Percentiles rank a stretch among this genome's conserved stretches.
Conservation (phyloP, 148 eudicot genomes). For the Rhododendron griersonianum region DNA sequence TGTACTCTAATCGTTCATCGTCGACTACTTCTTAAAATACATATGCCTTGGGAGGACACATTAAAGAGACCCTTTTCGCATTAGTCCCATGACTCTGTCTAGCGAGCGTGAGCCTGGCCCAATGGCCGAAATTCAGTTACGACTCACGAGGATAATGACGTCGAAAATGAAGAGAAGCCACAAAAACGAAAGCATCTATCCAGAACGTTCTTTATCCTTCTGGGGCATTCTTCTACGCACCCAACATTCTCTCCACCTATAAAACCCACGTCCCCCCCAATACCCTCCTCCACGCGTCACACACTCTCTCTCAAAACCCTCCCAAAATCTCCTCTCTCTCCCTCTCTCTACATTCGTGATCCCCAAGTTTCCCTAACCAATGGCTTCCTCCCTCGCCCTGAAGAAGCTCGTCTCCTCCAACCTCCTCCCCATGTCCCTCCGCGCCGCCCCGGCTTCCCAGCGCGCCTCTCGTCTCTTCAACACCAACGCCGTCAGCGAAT, state of each 20-base stretch:
- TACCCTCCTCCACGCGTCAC: neutral
- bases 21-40: no score
- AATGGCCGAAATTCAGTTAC: no score
- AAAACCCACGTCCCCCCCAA: no score
- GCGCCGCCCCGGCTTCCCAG: conserved; percentile 8
- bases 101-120: neutral
- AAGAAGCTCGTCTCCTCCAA: conserved; percentile 30
- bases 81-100: neutral
- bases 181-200: neutral
- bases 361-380: neutral
- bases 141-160: no score
- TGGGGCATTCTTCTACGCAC: neutral
- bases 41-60: no score
- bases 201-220: neutral
- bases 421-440: conserved; percentile 4
- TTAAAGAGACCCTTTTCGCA: no score
- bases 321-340: neutral
- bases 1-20: no score
- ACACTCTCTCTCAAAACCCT: neutral
- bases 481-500: conserved; percentile 35
- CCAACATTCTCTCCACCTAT: neutral
- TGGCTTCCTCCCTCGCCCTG: conserved; percentile 39
- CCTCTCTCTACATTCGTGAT: neutral
- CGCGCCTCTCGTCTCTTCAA: conserved; percentile 29
- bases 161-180: no score